These are phyloP conservation scores for Emergomyces pasteurianus DNA, from an alignment of 2,329 filamentous ascomycete species.

Conservation along the genomic window DNA sequence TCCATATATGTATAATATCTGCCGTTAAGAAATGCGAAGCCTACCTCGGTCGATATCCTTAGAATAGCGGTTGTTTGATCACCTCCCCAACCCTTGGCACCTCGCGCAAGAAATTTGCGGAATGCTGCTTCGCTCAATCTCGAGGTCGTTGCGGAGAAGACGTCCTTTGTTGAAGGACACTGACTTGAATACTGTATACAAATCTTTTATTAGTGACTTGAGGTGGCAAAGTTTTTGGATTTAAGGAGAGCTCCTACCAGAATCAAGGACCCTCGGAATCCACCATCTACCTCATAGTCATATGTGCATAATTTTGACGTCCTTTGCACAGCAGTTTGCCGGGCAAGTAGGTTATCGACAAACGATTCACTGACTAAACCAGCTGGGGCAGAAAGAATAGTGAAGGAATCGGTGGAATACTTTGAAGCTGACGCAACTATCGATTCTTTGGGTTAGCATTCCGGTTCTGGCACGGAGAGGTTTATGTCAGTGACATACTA, in stretches of 20 bases:
- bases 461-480: neutral
- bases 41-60: conserved; percentile 25
- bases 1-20: conserved; percentile 16
- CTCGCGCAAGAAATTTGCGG: neutral
- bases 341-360: neutral
- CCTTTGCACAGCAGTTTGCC: neutral
- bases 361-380: neutral
- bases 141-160: conserved; percentile 13
- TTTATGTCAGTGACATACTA: conserved; percentile 29
- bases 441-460: neutral
- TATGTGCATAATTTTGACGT: neutral
- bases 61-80: conserved; percentile 10
- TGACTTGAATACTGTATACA: conserved; percentile 1
- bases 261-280: neutral
- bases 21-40: conserved; percentile 8
- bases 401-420: neutral
- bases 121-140: neutral
- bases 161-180: conserved; percentile 16
- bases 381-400: neutral
- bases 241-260: neutral
- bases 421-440: neutral
- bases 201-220: neutral
- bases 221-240: neutral
- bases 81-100: conserved; percentile 7
- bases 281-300: conserved; percentile 1